A percentile compares a stretch with the other conserved stretches of the same genome.
Evolutionary conservation across 306 rosid species (phyloP).

Genomic region (Trifolium fragiferum): DNA sequence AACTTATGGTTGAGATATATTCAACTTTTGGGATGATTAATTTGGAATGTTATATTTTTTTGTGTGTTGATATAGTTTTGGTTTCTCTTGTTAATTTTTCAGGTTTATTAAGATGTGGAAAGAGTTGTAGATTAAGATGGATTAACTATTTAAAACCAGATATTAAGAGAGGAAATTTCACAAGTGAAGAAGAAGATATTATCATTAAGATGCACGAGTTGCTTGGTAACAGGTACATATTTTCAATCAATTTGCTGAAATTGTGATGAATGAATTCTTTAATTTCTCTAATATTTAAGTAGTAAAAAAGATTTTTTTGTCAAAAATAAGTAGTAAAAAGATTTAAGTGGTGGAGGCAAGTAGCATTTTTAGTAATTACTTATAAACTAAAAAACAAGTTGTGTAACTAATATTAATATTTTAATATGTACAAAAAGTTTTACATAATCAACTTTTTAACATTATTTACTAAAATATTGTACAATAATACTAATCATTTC

Average conservation of each 20-base stretch:
- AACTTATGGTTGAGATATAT: too few species aligned
- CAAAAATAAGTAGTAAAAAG: background rate
- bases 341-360: background rate
- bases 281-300: background rate
- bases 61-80: slow-evolving; percentile 10
- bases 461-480: background rate
- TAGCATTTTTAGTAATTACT: background rate
- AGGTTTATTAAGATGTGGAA: slow-evolving; percentile 89
- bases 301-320: background rate
- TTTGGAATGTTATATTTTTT: background rate
- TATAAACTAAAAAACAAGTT: background rate
- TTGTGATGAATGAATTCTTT: background rate
- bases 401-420: background rate
- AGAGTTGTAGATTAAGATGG: slow-evolving; percentile 91
- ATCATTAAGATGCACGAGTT: slow-evolving; percentile 65
- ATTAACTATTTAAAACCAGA: slow-evolving; percentile 76
- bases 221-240: slow-evolving; percentile 72
- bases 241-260: background rate
- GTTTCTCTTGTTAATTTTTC: background rate
- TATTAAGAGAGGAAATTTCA: slow-evolving; percentile 87
- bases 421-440: background rate
- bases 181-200: slow-evolving; percentile 68
- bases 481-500: background rate
- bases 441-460: background rate
- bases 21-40: background rate